These are phyloP conservation scores for Pelargonium cotyledonis DNA, from an alignment of 441 rosid species.

Conservation along the genomic window DNA sequence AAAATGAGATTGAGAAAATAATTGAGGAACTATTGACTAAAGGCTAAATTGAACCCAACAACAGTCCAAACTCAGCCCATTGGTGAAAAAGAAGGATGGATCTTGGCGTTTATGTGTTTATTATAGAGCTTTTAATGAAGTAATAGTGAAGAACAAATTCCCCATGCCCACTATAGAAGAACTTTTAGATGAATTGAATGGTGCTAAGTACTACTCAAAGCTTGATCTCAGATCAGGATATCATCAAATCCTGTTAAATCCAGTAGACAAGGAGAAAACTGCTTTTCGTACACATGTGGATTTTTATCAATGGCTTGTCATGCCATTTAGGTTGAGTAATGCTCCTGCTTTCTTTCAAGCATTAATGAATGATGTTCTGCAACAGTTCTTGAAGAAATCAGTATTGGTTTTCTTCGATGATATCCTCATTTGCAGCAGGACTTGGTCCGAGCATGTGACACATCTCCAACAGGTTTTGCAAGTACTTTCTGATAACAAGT, in stretches of 20 bases:
- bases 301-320: background rate
- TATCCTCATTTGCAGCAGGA: background rate
- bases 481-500: background rate
- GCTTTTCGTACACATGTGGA: background rate
- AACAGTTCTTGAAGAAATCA: background rate
- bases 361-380: background rate
- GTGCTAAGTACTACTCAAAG: background rate
- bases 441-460: background rate
- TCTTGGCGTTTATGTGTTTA: too few relatives aligned
- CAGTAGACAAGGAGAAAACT: background rate
- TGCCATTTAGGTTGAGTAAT: background rate
- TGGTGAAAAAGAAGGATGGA: too few relatives aligned
- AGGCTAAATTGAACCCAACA: too few relatives aligned
- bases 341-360: background rate
- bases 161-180: too few relatives aligned
- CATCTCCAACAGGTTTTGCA: background rate
- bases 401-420: background rate
- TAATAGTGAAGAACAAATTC: too few relatives aligned
- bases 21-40: too few relatives aligned
- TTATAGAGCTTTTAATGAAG: too few relatives aligned
- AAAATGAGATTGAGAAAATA: too few relatives aligned
- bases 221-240: background rate
- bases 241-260: background rate
- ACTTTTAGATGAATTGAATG: background rate
- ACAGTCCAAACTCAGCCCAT: too few relatives aligned